These are phyloP conservation scores for Globisporangium orthogonon DNA, from an alignment of 352 stramenopile genomes.

Conservation along the genomic window DNA sequence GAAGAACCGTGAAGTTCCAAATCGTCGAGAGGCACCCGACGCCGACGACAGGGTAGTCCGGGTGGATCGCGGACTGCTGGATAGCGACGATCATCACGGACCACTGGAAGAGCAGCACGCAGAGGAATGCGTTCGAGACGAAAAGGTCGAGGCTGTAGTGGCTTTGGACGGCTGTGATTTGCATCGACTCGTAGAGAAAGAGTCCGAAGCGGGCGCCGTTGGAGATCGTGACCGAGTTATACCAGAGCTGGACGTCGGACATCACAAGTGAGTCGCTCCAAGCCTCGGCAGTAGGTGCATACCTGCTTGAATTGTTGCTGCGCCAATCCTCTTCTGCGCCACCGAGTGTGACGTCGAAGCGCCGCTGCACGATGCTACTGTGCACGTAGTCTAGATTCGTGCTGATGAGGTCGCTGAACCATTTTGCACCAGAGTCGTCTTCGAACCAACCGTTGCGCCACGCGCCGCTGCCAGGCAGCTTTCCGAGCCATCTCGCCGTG, in stretches of 20 bases:
- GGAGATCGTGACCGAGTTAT: constrained; percentile 5
- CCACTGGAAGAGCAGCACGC: constrained; percentile 5
- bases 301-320: background rate
- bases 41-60: background rate
- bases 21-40: background rate
- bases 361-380: background rate
- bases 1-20: constrained; percentile 6
- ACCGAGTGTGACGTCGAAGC: background rate
- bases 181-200: constrained; percentile 6
- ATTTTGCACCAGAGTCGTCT: constrained; percentile 10
- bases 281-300: background rate
- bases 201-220: constrained; percentile 11
- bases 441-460: constrained; percentile 35
- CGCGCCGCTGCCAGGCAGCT: constrained; percentile 4
- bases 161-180: background rate
- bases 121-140: constrained; percentile 3
- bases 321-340: background rate
- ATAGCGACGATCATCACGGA: constrained; percentile 2
- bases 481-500: constrained; percentile 17
- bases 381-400: constrained; percentile 3
- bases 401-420: constrained; percentile 19
- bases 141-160: constrained; percentile 3
- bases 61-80: background rate
- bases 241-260: background rate
- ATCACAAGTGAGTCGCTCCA: background rate